Percentiles rank a stretch among this genome's conserved stretches.
phyloP scores from a whole-genome alignment of 768 basidiomycete species.

The Suillus fuscotomentosus region DNA sequence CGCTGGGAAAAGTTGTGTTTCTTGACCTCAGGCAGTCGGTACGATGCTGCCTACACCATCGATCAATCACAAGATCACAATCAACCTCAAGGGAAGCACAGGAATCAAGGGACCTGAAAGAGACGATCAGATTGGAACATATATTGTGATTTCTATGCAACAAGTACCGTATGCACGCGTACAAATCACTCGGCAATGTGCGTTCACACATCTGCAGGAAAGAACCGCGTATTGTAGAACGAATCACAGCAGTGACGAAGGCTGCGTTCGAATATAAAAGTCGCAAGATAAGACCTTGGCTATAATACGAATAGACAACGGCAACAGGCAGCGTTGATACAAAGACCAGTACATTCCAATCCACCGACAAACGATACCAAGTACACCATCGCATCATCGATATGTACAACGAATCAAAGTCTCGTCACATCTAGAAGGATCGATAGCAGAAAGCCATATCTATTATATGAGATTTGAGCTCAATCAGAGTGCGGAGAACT shows the following conservation, averaged over 20 bases:
- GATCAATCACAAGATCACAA: slow-evolving; percentile 4
- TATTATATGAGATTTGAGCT: background rate
- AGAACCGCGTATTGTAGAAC: background rate
- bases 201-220: background rate
- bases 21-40: background rate
- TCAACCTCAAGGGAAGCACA: slow-evolving; percentile 1
- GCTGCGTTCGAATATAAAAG: background rate
- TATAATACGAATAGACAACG: background rate
- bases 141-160: background rate
- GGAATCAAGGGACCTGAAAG: slow-evolving; percentile 1
- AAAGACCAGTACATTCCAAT: background rate
- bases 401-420: background rate
- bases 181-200: background rate
- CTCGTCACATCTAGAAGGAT: background rate
- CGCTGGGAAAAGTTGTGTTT: background rate
- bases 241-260: background rate
- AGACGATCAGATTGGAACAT: background rate
- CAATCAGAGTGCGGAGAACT: background rate
- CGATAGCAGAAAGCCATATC: background rate
- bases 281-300: background rate
- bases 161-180: background rate
- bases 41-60: background rate
- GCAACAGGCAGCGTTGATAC: background rate
- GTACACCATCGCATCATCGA: background rate
- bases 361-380: background rate